Evolutionary conservation across 345 rosid genomes (phyloP).

Genomic region (Linum tenue): DNA sequence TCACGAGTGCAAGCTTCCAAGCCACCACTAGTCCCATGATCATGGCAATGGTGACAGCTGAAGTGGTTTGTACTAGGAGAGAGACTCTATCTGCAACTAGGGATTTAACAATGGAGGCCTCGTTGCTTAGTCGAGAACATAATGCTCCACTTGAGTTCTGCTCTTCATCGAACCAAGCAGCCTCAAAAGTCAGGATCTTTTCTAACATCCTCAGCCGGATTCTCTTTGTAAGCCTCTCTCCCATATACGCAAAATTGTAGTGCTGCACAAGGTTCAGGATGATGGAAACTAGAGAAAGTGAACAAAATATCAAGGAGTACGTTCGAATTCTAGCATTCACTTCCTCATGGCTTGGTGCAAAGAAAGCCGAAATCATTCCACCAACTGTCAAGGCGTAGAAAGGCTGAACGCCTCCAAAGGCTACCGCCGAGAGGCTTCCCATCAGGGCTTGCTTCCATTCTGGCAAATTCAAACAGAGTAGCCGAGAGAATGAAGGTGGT

Average conservation of each 20-base stretch:
- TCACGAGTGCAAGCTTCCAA: slow-evolving; percentile 73
- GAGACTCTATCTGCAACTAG: slow-evolving; percentile 60
- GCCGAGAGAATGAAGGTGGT: slow-evolving; percentile 54
- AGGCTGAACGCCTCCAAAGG: slow-evolving; percentile 66
- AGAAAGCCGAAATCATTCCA: slow-evolving; percentile 81
- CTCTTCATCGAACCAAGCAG: slow-evolving; percentile 81
- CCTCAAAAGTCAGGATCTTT: slow-evolving; percentile 59
- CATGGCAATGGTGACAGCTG: slow-evolving; percentile 70
- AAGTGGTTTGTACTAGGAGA: slow-evolving; percentile 59
- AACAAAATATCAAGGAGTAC: slow-evolving; percentile 46
- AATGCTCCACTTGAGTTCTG: slow-evolving; percentile 65
- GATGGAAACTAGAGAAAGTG: slow-evolving; percentile 51
- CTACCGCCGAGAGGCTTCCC: slow-evolving; percentile 56
- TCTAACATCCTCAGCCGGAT: slow-evolving; percentile 57
- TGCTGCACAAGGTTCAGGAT: slow-evolving; percentile 56
- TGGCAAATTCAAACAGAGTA: slow-evolving; percentile 40
- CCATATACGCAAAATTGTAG: slow-evolving; percentile 66
- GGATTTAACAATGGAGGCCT: slow-evolving; percentile 63
- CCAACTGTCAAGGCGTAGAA: slow-evolving; percentile 71
- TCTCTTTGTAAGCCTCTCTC: slow-evolving; percentile 59
- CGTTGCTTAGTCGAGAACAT: slow-evolving; percentile 53
- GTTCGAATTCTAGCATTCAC: slow-evolving; percentile 49
- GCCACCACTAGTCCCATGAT: slow-evolving; percentile 59
- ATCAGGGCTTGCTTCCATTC: slow-evolving; percentile 67
- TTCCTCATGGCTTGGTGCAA: slow-evolving; percentile 47